Percentiles rank a stretch among this genome's conserved stretches.
These are phyloP conservation scores for Lipomyces yamanashiensis DNA, from an alignment of 805 yeast genomes.

Conservation along the genomic window DNA sequence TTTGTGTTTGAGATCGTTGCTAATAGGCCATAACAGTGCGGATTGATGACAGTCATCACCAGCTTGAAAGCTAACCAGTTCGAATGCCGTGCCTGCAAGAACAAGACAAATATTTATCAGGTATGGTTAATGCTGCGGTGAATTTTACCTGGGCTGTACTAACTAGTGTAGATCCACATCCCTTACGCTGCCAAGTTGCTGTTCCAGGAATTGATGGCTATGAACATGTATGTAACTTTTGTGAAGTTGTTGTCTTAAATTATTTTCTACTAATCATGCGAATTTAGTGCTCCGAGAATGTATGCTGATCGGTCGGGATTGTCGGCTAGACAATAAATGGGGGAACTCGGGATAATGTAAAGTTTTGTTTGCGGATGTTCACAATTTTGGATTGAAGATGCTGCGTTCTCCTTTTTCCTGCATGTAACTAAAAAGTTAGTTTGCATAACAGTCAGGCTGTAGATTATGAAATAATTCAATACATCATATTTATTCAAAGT, in stretches of 20 bases:
- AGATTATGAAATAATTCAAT: too few species aligned
- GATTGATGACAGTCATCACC: constrained; percentile 97
- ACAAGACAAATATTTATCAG: constrained; percentile 97
- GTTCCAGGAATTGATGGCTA: constrained; percentile 99
- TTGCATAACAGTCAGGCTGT: too few species aligned
- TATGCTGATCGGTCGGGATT: constrained; percentile 87
- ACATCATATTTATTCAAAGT: too few species aligned
- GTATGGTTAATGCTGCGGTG: not conserved
- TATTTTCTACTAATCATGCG: not conserved
- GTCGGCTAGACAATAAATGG: constrained; percentile 38
- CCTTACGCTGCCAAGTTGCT: constrained; percentile 98
- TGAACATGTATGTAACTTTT: constrained; percentile 69
- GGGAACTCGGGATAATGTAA: not conserved
- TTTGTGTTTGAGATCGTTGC: not conserved
- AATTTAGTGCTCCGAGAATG: constrained; percentile 65
- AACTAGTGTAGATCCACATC: constrained; percentile 56
- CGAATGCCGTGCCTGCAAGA: constrained; percentile 98
- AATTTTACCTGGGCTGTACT: not conserved
- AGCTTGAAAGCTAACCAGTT: constrained; percentile 96
- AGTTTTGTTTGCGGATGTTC: too few species aligned
- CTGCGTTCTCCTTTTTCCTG: too few species aligned
- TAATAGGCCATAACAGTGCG: constrained; percentile 56
- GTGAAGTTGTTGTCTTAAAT: not conserved
- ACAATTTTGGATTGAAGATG: too few species aligned
- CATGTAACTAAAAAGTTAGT: too few species aligned